Evolutionary conservation across 1,284 basidiomycete genomes (phyloP).

Genomic region (Apiotrichum akiyoshidainum): DNA sequence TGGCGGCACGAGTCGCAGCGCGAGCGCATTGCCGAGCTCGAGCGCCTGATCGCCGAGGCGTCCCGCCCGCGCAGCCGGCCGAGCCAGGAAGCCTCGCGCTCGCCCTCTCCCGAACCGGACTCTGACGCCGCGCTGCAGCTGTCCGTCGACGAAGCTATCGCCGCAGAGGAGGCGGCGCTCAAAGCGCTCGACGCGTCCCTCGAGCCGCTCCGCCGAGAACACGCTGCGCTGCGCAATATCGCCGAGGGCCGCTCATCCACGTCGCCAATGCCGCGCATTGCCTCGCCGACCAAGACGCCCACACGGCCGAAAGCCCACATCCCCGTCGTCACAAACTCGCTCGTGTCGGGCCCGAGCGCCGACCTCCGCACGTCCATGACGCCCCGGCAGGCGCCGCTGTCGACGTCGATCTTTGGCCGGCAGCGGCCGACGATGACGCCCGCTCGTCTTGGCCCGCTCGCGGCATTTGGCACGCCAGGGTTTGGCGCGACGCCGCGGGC

Average conservation of each 20-base stretch:
- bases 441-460: background rate
- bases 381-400: constrained; percentile 1
- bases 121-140: constrained; percentile 12
- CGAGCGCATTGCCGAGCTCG: constrained; percentile 36
- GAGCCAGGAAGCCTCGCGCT: background rate
- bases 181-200: constrained; percentile 36
- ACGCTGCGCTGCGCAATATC: background rate
- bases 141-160: constrained; percentile 43
- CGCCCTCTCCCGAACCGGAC: background rate
- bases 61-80: background rate
- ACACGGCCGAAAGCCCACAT: constrained; percentile 6
- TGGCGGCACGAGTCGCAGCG: constrained; percentile 34
- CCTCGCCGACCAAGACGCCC: constrained; percentile 16
- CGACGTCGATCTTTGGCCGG: background rate
- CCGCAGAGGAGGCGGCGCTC: constrained; percentile 44
- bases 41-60: constrained; percentile 39
- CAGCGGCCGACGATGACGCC: constrained; percentile 12
- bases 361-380: constrained; percentile 13
- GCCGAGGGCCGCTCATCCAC: background rate
- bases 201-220: constrained; percentile 23
- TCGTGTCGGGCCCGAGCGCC: constrained; percentile 32
- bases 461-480: background rate
- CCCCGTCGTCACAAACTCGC: constrained; percentile 35
- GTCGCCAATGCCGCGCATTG: background rate
- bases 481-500: background rate